Percentiles rank a stretch among this genome's conserved stretches.
phyloP scores from a whole-genome alignment of 2,329 filamentous ascomycete species.

The Aciculosporium take region DNA sequence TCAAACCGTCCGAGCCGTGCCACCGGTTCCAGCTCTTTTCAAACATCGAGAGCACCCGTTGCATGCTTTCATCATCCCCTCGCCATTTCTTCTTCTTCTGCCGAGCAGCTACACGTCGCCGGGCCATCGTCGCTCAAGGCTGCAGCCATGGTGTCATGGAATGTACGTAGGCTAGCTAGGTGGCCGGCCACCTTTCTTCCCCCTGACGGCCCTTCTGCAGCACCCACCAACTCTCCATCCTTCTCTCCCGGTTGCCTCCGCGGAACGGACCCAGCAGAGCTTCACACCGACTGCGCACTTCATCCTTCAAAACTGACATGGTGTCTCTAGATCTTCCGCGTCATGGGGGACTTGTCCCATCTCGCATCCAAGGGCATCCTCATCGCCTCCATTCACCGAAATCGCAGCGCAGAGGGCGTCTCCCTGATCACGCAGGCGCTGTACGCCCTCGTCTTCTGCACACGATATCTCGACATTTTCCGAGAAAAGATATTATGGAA shows the following conservation, averaged over 20 bases:
- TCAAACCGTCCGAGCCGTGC: not conserved
- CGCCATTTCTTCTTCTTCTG: not conserved
- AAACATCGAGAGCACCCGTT: not conserved
- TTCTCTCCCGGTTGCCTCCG: not conserved
- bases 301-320: not conserved
- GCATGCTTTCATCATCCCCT: not conserved
- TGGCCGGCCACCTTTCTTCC: not conserved
- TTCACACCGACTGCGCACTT: no score
- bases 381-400: slow-evolving; percentile 79
- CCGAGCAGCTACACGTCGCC: not conserved
- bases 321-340: slow-evolving; percentile 47
- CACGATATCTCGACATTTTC: slow-evolving; percentile 78
- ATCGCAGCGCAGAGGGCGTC: slow-evolving; percentile 78
- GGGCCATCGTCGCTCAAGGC: slow-evolving; percentile 6
- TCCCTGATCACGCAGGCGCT: slow-evolving; percentile 84
- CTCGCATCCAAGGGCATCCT: slow-evolving; percentile 78
- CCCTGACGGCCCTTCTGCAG: no score
- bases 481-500: slow-evolving; percentile 47
- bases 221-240: not conserved
- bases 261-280: not conserved
- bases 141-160: slow-evolving; percentile 26
- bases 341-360: slow-evolving; percentile 74
- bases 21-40: not conserved
- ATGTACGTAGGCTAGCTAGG: slow-evolving; percentile 17
- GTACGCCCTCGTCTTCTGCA: slow-evolving; percentile 73